Percentiles rank a stretch among this genome's conserved stretches.
Conservation (phyloP, 768 basidiomycete species). For the Russula abietina region DNA sequence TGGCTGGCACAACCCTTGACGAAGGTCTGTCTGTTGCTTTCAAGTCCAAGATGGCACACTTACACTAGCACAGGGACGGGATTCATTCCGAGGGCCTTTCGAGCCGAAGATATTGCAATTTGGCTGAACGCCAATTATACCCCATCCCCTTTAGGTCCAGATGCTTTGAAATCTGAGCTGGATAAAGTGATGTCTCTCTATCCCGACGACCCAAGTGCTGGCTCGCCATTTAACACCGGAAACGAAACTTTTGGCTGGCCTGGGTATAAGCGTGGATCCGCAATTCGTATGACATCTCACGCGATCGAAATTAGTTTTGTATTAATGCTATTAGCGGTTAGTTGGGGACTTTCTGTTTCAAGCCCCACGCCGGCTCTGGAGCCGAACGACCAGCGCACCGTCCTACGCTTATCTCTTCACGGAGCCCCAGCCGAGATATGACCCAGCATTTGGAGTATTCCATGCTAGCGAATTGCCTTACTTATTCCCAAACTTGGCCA, state of each 20-base stretch:
- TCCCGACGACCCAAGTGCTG: conserved; percentile 38
- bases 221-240: conserved; percentile 44
- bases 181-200: conserved; percentile 36
- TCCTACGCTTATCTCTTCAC: conserved; percentile 42
- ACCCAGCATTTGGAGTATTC: conserved; percentile 18
- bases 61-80: conserved; percentile 31
- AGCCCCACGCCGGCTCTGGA: conserved; percentile 37
- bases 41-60: background rate
- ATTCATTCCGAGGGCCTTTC: conserved; percentile 31
- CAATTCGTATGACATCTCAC: conserved; percentile 26
- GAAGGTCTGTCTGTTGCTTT: conserved; percentile 37
- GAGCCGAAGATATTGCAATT: background rate
- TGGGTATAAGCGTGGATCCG: conserved; percentile 37
- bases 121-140: conserved; percentile 20
- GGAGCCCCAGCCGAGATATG: conserved; percentile 30
- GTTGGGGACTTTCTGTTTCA: conserved; percentile 40
- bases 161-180: conserved; percentile 23
- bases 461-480: conserved; percentile 27
- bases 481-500: conserved; percentile 16
- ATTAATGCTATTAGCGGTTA: background rate
- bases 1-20: conserved; percentile 41
- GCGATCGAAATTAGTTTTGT: background rate
- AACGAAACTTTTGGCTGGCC: conserved; percentile 40
- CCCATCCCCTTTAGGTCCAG: conserved; percentile 19
- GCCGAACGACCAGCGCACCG: conserved; percentile 36